Conservation (phyloP, 2,329 filamentous ascomycete genomes). For the Colletotrichum camelliae region DNA sequence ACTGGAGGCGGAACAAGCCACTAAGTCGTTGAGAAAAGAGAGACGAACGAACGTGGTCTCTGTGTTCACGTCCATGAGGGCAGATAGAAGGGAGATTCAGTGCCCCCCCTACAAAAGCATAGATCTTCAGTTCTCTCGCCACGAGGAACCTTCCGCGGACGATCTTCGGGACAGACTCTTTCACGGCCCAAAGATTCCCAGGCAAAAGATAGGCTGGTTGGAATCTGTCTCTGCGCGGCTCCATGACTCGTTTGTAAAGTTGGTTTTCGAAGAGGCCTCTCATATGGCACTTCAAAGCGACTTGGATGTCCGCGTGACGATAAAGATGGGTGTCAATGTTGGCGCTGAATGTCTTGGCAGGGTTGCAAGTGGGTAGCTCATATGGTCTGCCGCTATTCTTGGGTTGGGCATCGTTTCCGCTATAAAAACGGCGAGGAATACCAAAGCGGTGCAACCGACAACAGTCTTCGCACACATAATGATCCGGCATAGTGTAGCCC, state of each 20-base stretch:
- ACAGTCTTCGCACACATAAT: background rate
- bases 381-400: background rate
- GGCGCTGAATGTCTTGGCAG: fast-evolving
- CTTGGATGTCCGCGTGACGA: background rate
- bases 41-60: too few species aligned
- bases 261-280: background rate
- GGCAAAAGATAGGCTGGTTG: background rate
- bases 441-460: background rate
- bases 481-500: background rate
- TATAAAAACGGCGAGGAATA: fast-evolving
- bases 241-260: background rate
- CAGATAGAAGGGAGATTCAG: background rate
- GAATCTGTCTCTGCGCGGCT: background rate
- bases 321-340: fast-evolving
- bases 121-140: background rate
- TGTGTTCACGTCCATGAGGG: background rate
- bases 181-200: background rate
- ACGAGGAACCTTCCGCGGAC: background rate
- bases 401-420: fast-evolving
- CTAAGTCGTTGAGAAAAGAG: too few species aligned
- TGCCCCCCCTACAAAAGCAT: background rate
- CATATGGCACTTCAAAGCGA: background rate
- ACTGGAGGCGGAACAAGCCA: too few species aligned
- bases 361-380: background rate
- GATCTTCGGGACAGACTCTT: background rate